Percentiles rank a stretch among this genome's conserved stretches.
Evolutionary conservation across 1,139 yeast species (phyloP).

Genomic region (Pichia sorboxylosa): DNA sequence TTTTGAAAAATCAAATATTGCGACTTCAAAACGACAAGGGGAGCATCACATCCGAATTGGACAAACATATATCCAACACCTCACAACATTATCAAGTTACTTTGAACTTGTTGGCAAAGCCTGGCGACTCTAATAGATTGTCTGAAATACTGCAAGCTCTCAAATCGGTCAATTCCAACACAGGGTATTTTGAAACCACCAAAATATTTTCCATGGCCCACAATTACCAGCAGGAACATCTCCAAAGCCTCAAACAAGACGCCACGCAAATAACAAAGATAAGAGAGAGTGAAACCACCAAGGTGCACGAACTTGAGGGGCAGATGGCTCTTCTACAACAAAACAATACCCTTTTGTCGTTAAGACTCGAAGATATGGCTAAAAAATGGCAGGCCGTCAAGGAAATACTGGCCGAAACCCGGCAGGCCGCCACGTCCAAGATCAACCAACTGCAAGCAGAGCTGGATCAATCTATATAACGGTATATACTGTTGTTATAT

Average conservation of each 20-base stretch:
- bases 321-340: no score
- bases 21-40: not conserved
- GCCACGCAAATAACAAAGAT: no score
- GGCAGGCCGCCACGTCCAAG: slow-evolving; percentile 41
- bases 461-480: slow-evolving; percentile 14
- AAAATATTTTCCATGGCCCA: slow-evolving; percentile 29
- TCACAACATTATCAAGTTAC: slow-evolving; percentile 4
- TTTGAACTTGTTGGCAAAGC: slow-evolving; percentile 1
- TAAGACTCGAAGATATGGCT: slow-evolving; percentile 22
- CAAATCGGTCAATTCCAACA: slow-evolving; percentile 1
- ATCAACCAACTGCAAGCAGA: slow-evolving; percentile 46
- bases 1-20: not conserved
- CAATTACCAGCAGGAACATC: no score
- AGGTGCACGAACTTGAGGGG: no score
- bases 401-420: slow-evolving; percentile 53
- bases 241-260: no score
- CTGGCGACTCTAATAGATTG: slow-evolving; percentile 6
- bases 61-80: not conserved
- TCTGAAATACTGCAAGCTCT: slow-evolving; percentile 4
- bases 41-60: not conserved
- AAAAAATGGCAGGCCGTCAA: slow-evolving; percentile 60
- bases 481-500: not conserved
- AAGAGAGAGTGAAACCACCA: no score
- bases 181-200: not conserved
- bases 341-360: slow-evolving; percentile 2